Percentiles rank a stretch among this genome's conserved stretches.
Conservation (phyloP, 2,329 filamentous ascomycete species). For the Aureobasidium uvarum region DNA sequence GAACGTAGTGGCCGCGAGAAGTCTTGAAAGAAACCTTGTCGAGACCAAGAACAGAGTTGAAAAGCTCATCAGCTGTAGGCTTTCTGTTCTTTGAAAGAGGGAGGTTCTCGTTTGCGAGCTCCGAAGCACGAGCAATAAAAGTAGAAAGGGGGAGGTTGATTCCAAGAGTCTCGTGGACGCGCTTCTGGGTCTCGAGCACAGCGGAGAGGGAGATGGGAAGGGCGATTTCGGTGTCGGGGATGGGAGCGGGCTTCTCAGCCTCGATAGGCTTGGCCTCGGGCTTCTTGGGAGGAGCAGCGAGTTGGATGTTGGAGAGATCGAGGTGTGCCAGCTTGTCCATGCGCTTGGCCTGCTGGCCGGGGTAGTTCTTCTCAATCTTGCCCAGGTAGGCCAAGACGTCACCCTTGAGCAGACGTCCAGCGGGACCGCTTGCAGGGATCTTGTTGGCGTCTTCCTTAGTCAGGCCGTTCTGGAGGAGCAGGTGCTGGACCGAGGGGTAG, state of each 20-base stretch:
- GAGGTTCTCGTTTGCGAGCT: slow-evolving; percentile 83
- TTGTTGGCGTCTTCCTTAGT: slow-evolving; percentile 71
- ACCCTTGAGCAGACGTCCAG: slow-evolving; percentile 87
- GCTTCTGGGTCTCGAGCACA: slow-evolving; percentile 76
- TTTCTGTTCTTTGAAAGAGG: slow-evolving; percentile 64
- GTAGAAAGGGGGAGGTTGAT: slow-evolving; percentile 79
- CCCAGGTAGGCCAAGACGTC: slow-evolving; percentile 91
- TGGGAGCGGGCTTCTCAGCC: slow-evolving; percentile 44
- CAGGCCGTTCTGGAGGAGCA: slow-evolving; percentile 77
- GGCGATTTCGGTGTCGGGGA: slow-evolving; percentile 59
- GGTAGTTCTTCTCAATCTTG: slow-evolving; percentile 68
- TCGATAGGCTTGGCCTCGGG: slow-evolving; percentile 49
- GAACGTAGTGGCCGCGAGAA: slow-evolving; percentile 64
- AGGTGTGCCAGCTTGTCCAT: slow-evolving; percentile 77
- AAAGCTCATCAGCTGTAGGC: slow-evolving; percentile 76
- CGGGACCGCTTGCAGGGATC: slow-evolving; percentile 84
- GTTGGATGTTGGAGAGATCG: slow-evolving; percentile 93
- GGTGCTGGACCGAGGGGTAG: slow-evolving; percentile 77
- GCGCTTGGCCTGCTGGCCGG: slow-evolving; percentile 66
- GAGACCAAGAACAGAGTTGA: slow-evolving; percentile 81
- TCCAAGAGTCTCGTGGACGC: slow-evolving; percentile 73
- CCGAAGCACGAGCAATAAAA: slow-evolving; percentile 80
- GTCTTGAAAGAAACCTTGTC: slow-evolving; percentile 49
- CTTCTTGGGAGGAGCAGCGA: slow-evolving; percentile 54
- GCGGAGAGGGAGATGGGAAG: slow-evolving; percentile 75